Base-by-base conservation (phyloP, 768 basidiomycete genomes). In the Candolleomyces eurysporus region DNA sequence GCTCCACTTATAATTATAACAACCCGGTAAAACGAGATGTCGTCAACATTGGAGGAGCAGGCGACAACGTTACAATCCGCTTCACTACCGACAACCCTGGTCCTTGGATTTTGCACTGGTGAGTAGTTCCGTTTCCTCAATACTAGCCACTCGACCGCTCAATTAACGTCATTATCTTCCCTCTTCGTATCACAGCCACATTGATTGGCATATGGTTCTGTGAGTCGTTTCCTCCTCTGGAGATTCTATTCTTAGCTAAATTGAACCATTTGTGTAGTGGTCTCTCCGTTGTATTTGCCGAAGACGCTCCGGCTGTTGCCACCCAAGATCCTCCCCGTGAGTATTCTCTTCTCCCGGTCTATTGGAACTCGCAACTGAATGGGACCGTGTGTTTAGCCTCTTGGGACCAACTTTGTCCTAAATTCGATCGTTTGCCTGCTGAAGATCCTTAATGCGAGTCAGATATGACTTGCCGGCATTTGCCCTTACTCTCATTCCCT, bases 61-160 rank as follows among this genome's bases (percentile, higher is more conserved):
- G 81, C 71, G 71, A 81, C 69, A 72, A 81, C 66, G 80, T 82
- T 31, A 81, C 81, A 3, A 74, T 90, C 56, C 80, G 87, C 40
- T 89, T 87, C 71, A 67, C 73, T 26, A 87, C 87, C 3, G 82
- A 90, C 66, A 90, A 90, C 70, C 79, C 87, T 4, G 89, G 89
- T 11, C 82, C 82, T 3, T 87, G 85, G 82, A 74, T 82, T 64
- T 62, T 82, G 32, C 82, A 82, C 63, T 82, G 73, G 73, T 73
- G 51, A 26, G 66, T 51, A 26, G 6, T 31, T n/a, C 30, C 19
- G 19, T 39, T 30, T 6, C 54, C 36, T 43, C 21, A 16, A 21
- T 9, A 1, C 16, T 16, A 2, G 14, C 21, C 46, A 48, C 19
- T 36, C 5, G 11, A 36, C 8, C 16, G 17, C 10, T 49, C 39